These are phyloP conservation scores for Annona squamosa DNA, from an alignment of 164 flowering plant species.

Conservation along the genomic window DNA sequence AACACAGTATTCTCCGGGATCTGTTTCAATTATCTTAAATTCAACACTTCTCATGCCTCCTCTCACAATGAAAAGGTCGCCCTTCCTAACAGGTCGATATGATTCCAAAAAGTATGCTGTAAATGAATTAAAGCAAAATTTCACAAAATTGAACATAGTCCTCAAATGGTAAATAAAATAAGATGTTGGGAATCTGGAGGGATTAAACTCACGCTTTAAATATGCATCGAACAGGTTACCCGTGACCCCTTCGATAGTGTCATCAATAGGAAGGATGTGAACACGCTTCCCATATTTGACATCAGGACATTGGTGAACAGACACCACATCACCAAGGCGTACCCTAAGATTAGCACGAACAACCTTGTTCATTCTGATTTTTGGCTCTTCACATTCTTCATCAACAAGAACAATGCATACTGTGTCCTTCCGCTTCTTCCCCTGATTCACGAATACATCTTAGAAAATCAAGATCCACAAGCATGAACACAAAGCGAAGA, in stretches of 20 bases:
- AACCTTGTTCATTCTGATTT: slow-evolving; percentile 21
- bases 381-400: slow-evolving; percentile 18
- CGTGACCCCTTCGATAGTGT: slow-evolving; percentile 20
- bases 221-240: slow-evolving; percentile 20
- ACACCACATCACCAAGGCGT: slow-evolving; percentile 22
- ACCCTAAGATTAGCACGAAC: slow-evolving; percentile 21
- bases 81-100: slow-evolving; percentile 61
- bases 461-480: neutral
- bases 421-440: slow-evolving; percentile 18
- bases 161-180: neutral
- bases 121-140: slow-evolving; percentile 7
- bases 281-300: slow-evolving; percentile 21
- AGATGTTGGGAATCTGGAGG: neutral
- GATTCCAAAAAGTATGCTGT: slow-evolving; percentile 63
- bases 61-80: slow-evolving; percentile 60
- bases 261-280: slow-evolving; percentile 23
- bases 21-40: slow-evolving; percentile 59
- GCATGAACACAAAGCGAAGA: neutral
- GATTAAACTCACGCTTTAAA: slow-evolving; percentile 15
- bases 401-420: slow-evolving; percentile 21
- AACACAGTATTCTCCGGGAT: slow-evolving; percentile 63
- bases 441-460: slow-evolving; percentile 23
- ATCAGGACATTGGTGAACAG: slow-evolving; percentile 22
- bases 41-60: slow-evolving; percentile 71
- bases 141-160: neutral